Evolutionary conservation across 352 stramenopile genomes (phyloP).

Genomic region (Globisporangium cylindrosporum): DNA sequence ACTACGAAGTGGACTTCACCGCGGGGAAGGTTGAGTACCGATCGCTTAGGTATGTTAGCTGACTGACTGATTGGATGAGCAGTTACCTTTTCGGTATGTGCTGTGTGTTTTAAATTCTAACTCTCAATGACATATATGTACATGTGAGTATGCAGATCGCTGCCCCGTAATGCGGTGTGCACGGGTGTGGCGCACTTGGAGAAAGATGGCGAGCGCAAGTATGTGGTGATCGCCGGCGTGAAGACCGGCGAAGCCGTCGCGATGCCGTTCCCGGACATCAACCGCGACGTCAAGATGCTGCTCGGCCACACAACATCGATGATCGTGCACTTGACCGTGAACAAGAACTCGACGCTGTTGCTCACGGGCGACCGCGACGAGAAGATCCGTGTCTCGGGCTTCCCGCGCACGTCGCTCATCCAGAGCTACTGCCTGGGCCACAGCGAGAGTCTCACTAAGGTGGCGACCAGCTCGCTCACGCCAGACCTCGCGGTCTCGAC

Average conservation of each 20-base stretch:
- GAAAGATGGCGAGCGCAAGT: constrained; percentile 31
- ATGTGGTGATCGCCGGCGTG: constrained; percentile 69
- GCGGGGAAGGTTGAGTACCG: constrained; percentile 38
- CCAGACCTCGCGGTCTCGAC: constrained; percentile 62
- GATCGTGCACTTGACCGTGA: constrained; percentile 72
- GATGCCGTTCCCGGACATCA: constrained; percentile 70
- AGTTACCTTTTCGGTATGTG: not conserved
- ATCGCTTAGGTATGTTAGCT: constrained; percentile 20
- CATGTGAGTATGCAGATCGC: constrained; percentile 16
- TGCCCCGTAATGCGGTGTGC: constrained; percentile 72
- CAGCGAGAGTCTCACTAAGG: constrained; percentile 57
- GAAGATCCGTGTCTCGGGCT: constrained; percentile 82
- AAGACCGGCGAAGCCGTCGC: constrained; percentile 83
- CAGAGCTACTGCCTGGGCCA: constrained; percentile 86
- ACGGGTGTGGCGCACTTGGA: constrained; percentile 42
- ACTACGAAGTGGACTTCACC: constrained; percentile 63
- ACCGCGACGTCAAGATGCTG: constrained; percentile 65
- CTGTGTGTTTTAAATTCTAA: too few species aligned
- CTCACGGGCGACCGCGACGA: constrained; percentile 82
- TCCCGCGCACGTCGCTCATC: constrained; percentile 67
- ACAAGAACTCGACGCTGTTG: constrained; percentile 48
- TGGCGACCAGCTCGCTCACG: constrained; percentile 42
- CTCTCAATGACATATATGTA: not conserved
- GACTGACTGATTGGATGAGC: not conserved
- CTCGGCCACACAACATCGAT: constrained; percentile 86